A percentile compares a stretch with the other conserved stretches of the same genome.
These are phyloP conservation scores for Chrysophaeum taylorii DNA, from an alignment of 352 stramenopile genomes.

Conservation along the genomic window DNA sequence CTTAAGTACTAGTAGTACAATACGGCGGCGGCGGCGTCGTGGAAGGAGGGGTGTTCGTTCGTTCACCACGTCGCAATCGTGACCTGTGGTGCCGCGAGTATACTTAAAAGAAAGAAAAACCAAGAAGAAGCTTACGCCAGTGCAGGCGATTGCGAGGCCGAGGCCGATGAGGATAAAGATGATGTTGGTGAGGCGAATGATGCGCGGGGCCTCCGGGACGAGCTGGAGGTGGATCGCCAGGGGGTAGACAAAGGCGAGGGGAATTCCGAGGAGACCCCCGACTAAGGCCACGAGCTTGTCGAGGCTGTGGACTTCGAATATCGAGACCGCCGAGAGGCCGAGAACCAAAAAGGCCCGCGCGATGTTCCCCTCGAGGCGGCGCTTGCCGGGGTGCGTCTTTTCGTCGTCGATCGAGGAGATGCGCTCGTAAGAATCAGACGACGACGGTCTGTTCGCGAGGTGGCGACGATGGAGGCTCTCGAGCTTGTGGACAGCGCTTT, in stretches of 20 bases:
- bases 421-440: neutral
- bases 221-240: constrained; percentile 16
- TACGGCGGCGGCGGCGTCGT: too few species aligned
- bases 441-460: neutral
- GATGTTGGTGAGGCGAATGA: neutral
- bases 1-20: too few species aligned
- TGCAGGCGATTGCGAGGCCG: neutral
- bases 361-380: constrained; percentile 21
- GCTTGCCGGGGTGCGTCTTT: constrained; percentile 7
- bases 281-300: constrained; percentile 27
- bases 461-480: too few species aligned
- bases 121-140: too few species aligned
- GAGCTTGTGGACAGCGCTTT: constrained; percentile 18
- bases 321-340: constrained; percentile 1
- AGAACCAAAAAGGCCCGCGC: constrained; percentile 17
- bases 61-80: neutral
- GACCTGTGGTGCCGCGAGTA: too few species aligned
- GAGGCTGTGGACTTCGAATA: constrained; percentile 12
- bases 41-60: too few species aligned
- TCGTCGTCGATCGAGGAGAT: too few species aligned
- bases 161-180: neutral
- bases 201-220: neutral
- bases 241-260: constrained; percentile 24
- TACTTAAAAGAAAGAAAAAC: too few species aligned
- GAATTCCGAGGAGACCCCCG: constrained; percentile 23